These are phyloP conservation scores for Zygnema cylindricum DNA, from an alignment of 139 green algal genomes.

Conservation along the genomic window DNA sequence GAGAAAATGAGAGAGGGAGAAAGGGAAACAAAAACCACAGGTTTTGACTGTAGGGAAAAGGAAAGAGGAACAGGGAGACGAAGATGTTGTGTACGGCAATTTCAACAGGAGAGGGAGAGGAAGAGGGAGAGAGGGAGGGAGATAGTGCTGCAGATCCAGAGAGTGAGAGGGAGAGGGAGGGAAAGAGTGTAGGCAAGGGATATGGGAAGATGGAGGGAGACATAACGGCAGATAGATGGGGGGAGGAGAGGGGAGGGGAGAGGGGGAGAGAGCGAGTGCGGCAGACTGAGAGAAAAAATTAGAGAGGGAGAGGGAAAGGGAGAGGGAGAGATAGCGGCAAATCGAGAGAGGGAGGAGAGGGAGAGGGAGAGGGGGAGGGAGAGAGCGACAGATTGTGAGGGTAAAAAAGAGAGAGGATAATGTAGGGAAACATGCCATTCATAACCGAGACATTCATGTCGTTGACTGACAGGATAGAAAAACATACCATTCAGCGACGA, in stretches of 20 bases:
- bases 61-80: not conserved
- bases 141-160: not conserved
- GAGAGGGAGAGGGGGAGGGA: not conserved
- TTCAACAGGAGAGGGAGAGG: not conserved
- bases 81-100: too few relatives aligned
- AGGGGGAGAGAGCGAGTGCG: not conserved
- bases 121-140: not conserved
- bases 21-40: not conserved
- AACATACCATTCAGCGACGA: too few relatives aligned
- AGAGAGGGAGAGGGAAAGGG: not conserved
- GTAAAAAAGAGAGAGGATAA: not conserved
- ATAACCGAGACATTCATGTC: too few relatives aligned
- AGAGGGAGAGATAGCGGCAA: not conserved
- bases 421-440: too few relatives aligned
- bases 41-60: not conserved
- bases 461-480: too few relatives aligned
- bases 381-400: not conserved
- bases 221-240: not conserved
- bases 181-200: not conserved
- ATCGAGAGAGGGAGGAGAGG: not conserved
- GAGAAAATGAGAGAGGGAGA: too few relatives aligned
- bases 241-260: too few relatives aligned
- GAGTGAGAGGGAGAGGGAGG: not conserved
- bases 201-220: not conserved
- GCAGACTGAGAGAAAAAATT: not conserved